These are phyloP conservation scores for Wickerhamomyces subpelliculosus DNA, from an alignment of 805 yeast genomes.

Conservation along the genomic window DNA sequence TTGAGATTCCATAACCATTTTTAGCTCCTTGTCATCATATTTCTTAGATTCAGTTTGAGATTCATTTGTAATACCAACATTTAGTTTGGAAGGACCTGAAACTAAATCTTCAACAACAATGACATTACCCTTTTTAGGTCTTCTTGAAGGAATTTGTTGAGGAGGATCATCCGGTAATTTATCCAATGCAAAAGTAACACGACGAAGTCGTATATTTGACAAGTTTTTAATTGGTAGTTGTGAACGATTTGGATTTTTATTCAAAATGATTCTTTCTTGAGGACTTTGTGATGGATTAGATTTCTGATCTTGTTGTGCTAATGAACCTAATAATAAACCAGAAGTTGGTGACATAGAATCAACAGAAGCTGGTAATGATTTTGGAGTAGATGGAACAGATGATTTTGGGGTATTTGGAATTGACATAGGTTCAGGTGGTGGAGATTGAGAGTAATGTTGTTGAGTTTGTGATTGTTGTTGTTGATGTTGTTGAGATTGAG, in stretches of 20 bases:
- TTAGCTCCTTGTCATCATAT: conserved; percentile 35
- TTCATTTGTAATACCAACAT: conserved; percentile 59
- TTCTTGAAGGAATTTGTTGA: conserved; percentile 86
- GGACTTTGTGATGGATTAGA: neutral
- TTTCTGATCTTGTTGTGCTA: conserved; percentile 1
- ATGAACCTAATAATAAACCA: conserved; percentile 7
- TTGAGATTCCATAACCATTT: conserved; percentile 54
- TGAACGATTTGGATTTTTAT: conserved; percentile 36
- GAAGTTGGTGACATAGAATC: conserved; percentile 12
- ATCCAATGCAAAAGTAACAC: conserved; percentile 76
- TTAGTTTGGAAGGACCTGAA: conserved; percentile 55
- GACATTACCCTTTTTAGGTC: conserved; percentile 76
- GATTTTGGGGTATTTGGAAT: conserved; percentile 1
- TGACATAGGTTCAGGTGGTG: conserved; percentile 2
- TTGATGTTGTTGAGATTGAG: conserved; percentile 9
- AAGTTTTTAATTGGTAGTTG: conserved; percentile 25
- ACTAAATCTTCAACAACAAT: conserved; percentile 60
- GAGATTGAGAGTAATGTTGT: conserved; percentile 1
- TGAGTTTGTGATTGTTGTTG: conserved; percentile 3
- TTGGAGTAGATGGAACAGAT: conserved; percentile 2
- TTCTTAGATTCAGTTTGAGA: conserved; percentile 15
- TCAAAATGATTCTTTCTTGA: conserved; percentile 32
- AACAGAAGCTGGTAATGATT: conserved; percentile 5
- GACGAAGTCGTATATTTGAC: conserved; percentile 34
- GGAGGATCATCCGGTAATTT: conserved; percentile 78